phyloP scores from a whole-genome alignment of 164 flowering plant species.

The Dillenia turbinata region DNA sequence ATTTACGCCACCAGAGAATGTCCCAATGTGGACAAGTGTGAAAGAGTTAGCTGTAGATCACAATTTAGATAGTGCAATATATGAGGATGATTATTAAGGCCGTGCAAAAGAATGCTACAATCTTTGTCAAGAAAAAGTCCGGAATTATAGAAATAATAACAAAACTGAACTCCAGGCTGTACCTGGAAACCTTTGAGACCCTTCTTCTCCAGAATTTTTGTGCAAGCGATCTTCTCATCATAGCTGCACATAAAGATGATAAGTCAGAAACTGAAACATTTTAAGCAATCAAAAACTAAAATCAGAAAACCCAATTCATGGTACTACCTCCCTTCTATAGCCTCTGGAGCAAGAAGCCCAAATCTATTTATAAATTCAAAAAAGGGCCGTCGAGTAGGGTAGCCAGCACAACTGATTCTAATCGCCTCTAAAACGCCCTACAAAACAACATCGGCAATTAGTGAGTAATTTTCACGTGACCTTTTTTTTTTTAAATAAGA shows the following conservation, averaged over 20 bases:
- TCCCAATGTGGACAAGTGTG: too few relatives aligned
- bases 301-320: background rate
- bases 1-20: too few relatives aligned
- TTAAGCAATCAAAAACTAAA: background rate
- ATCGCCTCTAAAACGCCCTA: conserved; percentile 87
- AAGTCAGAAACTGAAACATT: conserved; percentile 4
- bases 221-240: conserved; percentile 59
- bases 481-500: too few relatives aligned
- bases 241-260: conserved; percentile 29
- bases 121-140: too few relatives aligned
- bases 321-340: conserved; percentile 51
- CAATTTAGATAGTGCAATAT: too few relatives aligned
- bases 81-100: too few relatives aligned
- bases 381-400: conserved; percentile 70
- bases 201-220: conserved; percentile 59
- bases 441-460: conserved; percentile 2
- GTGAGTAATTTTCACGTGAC: too few relatives aligned
- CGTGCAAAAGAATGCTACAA: too few relatives aligned
- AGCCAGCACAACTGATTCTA: conserved; percentile 80
- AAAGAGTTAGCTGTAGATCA: too few relatives aligned
- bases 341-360: conserved; percentile 68
- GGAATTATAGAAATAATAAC: too few relatives aligned
- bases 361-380: conserved; percentile 73
- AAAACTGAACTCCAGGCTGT: background rate
- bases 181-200: conserved; percentile 78